phyloP scores from a whole-genome alignment of 805 yeast genomes.

The Saturnispora silvae region DNA sequence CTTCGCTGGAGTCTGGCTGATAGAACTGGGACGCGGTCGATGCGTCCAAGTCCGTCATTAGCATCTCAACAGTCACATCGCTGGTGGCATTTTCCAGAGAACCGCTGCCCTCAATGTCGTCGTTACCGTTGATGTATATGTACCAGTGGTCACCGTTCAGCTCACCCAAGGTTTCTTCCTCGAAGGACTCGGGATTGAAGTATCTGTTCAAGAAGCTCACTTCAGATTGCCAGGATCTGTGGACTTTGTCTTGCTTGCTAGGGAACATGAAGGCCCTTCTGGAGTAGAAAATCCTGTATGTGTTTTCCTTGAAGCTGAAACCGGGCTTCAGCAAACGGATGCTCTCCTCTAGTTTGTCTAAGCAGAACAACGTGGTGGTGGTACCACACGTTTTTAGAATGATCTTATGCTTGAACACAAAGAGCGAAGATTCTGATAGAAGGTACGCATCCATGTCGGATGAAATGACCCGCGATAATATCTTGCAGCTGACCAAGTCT shows the following conservation, averaged over 20 bases:
- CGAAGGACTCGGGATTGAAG: constrained; percentile 51
- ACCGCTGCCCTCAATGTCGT: constrained; percentile 7
- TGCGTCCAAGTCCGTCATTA: constrained; percentile 78
- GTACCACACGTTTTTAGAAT: constrained; percentile 94
- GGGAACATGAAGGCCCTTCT: constrained; percentile 93
- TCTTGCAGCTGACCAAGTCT: constrained; percentile 79
- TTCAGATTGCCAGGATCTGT: constrained; percentile 77
- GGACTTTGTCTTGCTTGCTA: constrained; percentile 67
- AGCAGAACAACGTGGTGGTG: constrained; percentile 76
- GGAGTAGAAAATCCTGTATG: constrained; percentile 74
- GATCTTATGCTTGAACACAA: constrained; percentile 78
- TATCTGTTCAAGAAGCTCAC: constrained; percentile 54
- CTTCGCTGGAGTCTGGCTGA: neutral
- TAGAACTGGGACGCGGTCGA: constrained; percentile 8
- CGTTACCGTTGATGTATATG: constrained; percentile 53
- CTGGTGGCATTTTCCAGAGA: neutral
- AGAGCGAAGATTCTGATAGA: constrained; percentile 79
- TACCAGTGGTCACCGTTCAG: constrained; percentile 84
- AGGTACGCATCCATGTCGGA: constrained; percentile 68
- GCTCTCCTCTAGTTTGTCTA: constrained; percentile 50
- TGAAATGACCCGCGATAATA: constrained; percentile 68
- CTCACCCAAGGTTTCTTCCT: constrained; percentile 69
- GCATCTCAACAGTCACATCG: constrained; percentile 69
- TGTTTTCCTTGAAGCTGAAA: constrained; percentile 21
- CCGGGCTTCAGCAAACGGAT: constrained; percentile 31